Percentiles rank a stretch among this genome's conserved stretches.
Conservation (phyloP, 371 early-diverging fungal species). For the Vairimorpha ceranae region DNA sequence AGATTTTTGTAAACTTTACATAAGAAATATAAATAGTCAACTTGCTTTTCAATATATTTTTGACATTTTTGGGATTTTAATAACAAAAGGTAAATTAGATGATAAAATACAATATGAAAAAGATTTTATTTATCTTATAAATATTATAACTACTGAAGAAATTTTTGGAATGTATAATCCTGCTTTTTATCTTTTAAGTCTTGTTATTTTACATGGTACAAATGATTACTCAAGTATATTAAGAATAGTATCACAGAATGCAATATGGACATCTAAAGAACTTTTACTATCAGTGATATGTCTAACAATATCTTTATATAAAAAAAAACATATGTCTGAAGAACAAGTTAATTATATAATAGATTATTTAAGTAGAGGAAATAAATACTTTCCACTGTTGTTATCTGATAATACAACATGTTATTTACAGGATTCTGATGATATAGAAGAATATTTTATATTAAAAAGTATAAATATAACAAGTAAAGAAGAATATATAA, state of each 20-base stretch:
- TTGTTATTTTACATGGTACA: not conserved
- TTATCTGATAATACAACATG: not conserved
- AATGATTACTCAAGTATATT: constrained; percentile 20
- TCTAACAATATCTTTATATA: constrained; percentile 22
- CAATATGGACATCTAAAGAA: constrained; percentile 28
- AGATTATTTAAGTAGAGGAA: not conserved
- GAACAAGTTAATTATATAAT: constrained; percentile 32
- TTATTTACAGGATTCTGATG: not conserved
- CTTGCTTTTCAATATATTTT: constrained; percentile 18
- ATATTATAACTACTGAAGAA: constrained; percentile 16
- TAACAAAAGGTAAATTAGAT: not conserved
- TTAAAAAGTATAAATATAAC: not conserved
- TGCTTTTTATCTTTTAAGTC: constrained; percentile 9
- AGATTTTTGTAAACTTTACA: not conserved
- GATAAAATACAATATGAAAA: not conserved
- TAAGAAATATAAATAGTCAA: constrained; percentile 19
- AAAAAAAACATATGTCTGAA: constrained; percentile 5
- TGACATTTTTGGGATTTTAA: constrained; percentile 23
- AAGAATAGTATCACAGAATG: constrained; percentile 16
- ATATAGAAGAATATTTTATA: constrained; percentile 35
- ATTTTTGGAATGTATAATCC: constrained; percentile 24
- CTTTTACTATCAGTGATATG: constrained; percentile 11
- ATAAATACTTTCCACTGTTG: constrained; percentile 9
- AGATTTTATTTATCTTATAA: not conserved
- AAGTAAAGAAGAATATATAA: constrained; percentile 16